A percentile compares a stretch with the other conserved stretches of the same genome.
Conservation (phyloP, 2,329 filamentous ascomycete species). For the Trichophyton rubrum region DNA sequence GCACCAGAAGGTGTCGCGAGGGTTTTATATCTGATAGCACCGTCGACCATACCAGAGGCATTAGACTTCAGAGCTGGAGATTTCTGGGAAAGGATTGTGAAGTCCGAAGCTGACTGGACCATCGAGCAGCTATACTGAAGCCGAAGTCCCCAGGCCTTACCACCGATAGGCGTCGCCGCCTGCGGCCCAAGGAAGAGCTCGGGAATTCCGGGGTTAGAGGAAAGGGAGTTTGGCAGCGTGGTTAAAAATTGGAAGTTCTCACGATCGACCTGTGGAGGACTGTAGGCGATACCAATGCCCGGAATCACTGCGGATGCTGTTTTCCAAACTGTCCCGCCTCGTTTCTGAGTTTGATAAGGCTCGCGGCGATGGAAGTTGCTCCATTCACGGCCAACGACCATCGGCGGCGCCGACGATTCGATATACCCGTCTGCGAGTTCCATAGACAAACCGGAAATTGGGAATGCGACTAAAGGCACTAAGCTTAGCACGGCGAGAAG, state of each 20-base stretch:
- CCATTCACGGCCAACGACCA: conserved; percentile 4
- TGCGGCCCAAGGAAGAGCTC: conserved; percentile 10
- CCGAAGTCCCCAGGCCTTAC: conserved; percentile 10
- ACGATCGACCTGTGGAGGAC: conserved; percentile 9
- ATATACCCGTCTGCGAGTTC: conserved; percentile 12
- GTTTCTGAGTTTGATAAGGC: neutral
- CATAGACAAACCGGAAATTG: conserved; percentile 11
- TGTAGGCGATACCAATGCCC: conserved; percentile 9
- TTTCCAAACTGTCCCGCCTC: neutral
- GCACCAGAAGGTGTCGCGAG: neutral
- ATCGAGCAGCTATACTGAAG: conserved; percentile 9
- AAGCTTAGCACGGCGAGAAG: conserved; percentile 6
- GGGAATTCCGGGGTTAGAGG: neutral
- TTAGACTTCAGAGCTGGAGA: neutral
- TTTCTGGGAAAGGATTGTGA: conserved; percentile 8
- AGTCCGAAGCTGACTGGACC: conserved; percentile 8
- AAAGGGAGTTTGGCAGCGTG: conserved; percentile 6
- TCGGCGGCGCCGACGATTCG: conserved; percentile 4
- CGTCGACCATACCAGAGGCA: neutral
- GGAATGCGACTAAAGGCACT: conserved; percentile 9
- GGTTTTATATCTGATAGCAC: neutral
- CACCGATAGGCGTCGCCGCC: conserved; percentile 4
- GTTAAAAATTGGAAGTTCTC: neutral
- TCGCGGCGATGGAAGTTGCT: neutral
- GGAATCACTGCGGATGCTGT: conserved; percentile 3